Base-by-base conservation (phyloP, 2,329 filamentous ascomycete genomes). In the Fusarium ambrosium region DNA sequence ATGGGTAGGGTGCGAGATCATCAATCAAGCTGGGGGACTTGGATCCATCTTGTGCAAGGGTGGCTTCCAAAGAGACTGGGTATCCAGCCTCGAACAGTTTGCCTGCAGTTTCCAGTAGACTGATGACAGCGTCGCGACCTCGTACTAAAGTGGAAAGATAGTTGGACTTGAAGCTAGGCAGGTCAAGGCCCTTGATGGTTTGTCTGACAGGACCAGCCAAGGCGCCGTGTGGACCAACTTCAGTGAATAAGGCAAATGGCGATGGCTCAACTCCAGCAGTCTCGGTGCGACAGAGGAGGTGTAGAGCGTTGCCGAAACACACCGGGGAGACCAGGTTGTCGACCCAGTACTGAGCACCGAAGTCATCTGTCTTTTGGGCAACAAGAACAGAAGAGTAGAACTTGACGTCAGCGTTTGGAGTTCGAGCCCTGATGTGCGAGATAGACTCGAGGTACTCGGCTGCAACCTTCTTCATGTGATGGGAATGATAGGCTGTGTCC, bases 401-500 rank as follows among this genome's bases (percentile, higher is more conserved):
- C 55, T 77, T 71, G 51, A 71, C 45, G 5, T 64, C 24, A 59
- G 69, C 55, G 10, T 68, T 56, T 16, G 51, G 27, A 27, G 53
- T 27, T 22, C 11, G 1, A 6, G 60, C 18, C 62, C 69, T 71
- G 55, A 64, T 62, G 43, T 71, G 63, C 18, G 56, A 65, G 45
- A 74, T 79, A n/a, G 77, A 65, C 51, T 80, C 81, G 5, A 66
- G 45, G 4, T 64, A 66, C 41, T 77, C 77, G 11, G 77, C 75
- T 4, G 74, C 73, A 7, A 76, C 65, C 18, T 64, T 65, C 14
- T 67, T 67, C 81, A 84, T 83, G 55, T 82, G 81, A 61, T 80
- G 78, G 4, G 85, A 86, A 75, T 86, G 85, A 66, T 85, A 87
- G 0, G 84, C 85, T 32, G 80, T 83, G 22, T 84, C 80, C 1